phyloP scores from a whole-genome alignment of 2,329 filamentous ascomycete genomes.

The Botryotinia calthae region DNA sequence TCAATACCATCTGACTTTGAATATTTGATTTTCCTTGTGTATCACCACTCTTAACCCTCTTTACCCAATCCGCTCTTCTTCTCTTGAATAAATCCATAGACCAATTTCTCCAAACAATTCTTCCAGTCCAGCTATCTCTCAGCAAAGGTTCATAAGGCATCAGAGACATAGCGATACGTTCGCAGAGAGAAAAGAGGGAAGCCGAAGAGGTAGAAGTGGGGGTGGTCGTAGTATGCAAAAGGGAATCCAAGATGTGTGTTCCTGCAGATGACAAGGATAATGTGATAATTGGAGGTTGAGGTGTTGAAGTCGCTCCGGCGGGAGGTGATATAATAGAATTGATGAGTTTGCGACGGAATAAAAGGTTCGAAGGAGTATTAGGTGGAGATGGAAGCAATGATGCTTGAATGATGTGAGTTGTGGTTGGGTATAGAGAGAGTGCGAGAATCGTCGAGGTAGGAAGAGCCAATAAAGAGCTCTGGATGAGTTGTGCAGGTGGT shows the following conservation, averaged over 20 bases:
- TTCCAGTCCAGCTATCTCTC: constrained; percentile 62
- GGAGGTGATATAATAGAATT: constrained; percentile 51
- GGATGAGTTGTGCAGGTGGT: constrained; percentile 65
- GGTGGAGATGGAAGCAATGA: constrained; percentile 55
- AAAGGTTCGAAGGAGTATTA: constrained; percentile 53
- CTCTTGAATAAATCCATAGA: constrained; percentile 69
- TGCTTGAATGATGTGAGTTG: constrained; percentile 63
- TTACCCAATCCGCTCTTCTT: constrained; percentile 61
- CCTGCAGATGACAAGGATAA: constrained; percentile 57
- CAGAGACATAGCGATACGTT: constrained; percentile 64
- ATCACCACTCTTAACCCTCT: constrained; percentile 43
- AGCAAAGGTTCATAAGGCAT: constrained; percentile 56
- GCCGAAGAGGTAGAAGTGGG: constrained; percentile 24
- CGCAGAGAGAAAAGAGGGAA: constrained; percentile 61
- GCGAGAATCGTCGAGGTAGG: constrained; percentile 54
- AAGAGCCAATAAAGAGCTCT: constrained; percentile 65
- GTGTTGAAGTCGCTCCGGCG: background rate
- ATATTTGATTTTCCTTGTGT: constrained; percentile 8
- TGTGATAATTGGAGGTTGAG: constrained; percentile 25
- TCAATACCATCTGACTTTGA: background rate
- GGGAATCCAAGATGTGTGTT: constrained; percentile 65
- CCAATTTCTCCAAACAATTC: constrained; percentile 73
- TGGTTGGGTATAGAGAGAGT: constrained; percentile 54
- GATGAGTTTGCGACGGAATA: constrained; percentile 62
- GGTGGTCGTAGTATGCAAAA: constrained; percentile 47